These are phyloP conservation scores for Aspergillus sparsus DNA, from an alignment of 495 filamentous ascomycete species.

Conservation along the genomic window DNA sequence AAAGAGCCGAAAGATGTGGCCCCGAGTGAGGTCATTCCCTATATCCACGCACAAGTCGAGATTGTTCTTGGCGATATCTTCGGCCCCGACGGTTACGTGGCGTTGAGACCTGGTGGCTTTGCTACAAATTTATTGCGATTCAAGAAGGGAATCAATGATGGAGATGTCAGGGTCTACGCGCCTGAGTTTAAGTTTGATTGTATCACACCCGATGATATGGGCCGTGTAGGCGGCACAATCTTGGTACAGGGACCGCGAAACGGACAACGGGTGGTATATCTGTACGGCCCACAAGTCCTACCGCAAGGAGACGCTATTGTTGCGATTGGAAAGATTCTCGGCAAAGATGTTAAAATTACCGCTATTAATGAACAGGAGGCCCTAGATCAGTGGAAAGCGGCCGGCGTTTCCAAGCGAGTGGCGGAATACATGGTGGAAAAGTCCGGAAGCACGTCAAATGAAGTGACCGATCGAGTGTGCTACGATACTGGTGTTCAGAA, in stretches of 20 bases:
- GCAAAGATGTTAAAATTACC: background rate
- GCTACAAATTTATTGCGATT: background rate
- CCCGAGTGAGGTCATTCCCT: background rate
- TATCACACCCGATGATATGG: background rate
- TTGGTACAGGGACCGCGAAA: background rate
- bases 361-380: background rate
- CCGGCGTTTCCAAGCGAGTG: background rate
- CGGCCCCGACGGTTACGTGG: background rate
- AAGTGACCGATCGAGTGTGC: background rate
- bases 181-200: background rate
- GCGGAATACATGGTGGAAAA: background rate
- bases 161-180: background rate
- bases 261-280: background rate
- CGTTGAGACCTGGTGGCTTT: background rate
- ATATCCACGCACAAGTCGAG: background rate
- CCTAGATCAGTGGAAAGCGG: background rate
- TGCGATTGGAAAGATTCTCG: background rate
- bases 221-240: background rate
- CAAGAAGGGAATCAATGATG: background rate
- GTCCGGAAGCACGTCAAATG: background rate
- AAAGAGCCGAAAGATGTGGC: background rate
- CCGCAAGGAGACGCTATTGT: background rate
- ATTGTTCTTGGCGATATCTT: background rate
- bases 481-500: background rate
- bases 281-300: background rate